Evolutionary conservation across 352 stramenopile genomes (phyloP).

Genomic region (Phytophthora niederhauseri): DNA sequence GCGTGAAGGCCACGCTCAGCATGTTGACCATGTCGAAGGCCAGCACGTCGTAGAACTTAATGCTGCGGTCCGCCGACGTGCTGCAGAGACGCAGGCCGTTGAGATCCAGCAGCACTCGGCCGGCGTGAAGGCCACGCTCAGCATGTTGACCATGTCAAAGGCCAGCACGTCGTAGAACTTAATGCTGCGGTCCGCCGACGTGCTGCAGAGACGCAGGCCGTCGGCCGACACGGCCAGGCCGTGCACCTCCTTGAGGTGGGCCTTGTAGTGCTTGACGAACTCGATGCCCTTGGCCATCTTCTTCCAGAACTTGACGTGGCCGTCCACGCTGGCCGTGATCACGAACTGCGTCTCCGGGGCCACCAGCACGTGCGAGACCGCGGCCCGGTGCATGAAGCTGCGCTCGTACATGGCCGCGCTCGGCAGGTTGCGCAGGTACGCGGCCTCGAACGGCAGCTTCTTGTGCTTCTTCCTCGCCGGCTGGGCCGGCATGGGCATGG

Average conservation of each 20-base stretch:
- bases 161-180: slow-evolving; percentile 99
- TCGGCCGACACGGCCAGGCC: slow-evolving; percentile 88
- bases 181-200: slow-evolving; percentile 91
- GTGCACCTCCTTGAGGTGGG: slow-evolving; percentile 92
- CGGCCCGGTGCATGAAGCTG: slow-evolving; percentile 98
- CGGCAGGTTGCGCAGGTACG: slow-evolving; percentile 87
- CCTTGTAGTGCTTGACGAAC: slow-evolving; percentile 99
- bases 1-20: slow-evolving; percentile 82
- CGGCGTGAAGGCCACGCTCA: slow-evolving; percentile 80
- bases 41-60: slow-evolving; percentile 99
- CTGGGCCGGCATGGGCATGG: slow-evolving; percentile 49
- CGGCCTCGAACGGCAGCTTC: slow-evolving; percentile 65
- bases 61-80: slow-evolving; percentile 88
- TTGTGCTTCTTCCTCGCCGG: slow-evolving; percentile 52
- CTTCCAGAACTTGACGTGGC: slow-evolving; percentile 99
- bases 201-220: slow-evolving; percentile 86
- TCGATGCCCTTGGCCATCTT: slow-evolving; percentile 96
- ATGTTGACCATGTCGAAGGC: slow-evolving; percentile 99
- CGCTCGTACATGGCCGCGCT: slow-evolving; percentile 94
- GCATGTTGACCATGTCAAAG: slow-evolving; percentile 99
- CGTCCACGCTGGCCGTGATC: slow-evolving; percentile 95
- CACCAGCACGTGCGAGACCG: slow-evolving; percentile 93
- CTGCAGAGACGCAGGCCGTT: no score
- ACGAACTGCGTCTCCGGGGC: slow-evolving; percentile 96
- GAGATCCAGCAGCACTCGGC: slow-evolving; percentile 81